These are phyloP conservation scores for Rhodotorula glutinis DNA, from an alignment of 1,284 basidiomycete species.

Conservation along the genomic window DNA sequence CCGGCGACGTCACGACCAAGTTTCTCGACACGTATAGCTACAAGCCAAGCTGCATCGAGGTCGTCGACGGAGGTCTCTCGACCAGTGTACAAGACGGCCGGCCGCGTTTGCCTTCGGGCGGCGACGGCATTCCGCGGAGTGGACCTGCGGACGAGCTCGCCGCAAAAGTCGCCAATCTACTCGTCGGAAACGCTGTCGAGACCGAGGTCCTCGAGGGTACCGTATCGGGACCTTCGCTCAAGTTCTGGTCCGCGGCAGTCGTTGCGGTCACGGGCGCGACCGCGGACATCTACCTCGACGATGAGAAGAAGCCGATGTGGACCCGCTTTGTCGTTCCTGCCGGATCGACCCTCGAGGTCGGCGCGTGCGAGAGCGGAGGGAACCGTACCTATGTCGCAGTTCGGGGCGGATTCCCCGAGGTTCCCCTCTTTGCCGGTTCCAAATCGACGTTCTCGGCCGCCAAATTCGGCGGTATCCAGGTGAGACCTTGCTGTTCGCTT, in stretches of 20 bases:
- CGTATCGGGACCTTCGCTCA: constrained; percentile 49
- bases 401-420: constrained; percentile 60
- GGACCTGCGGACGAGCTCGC: constrained; percentile 66
- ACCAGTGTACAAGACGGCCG: constrained; percentile 62
- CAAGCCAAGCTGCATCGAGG: constrained; percentile 55
- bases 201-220: constrained; percentile 62
- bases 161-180: constrained; percentile 59
- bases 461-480: constrained; percentile 46
- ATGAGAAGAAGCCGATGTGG: constrained; percentile 54
- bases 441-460: constrained; percentile 45
- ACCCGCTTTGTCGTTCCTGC: constrained; percentile 54
- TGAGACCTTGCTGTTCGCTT: not conserved
- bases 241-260: constrained; percentile 57
- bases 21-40: constrained; percentile 55
- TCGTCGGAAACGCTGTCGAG: constrained; percentile 59
- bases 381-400: constrained; percentile 61
- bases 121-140: constrained; percentile 63
- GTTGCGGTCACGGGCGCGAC: constrained; percentile 61
- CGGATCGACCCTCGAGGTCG: constrained; percentile 54
- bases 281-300: constrained; percentile 54
- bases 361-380: constrained; percentile 48
- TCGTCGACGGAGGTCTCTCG: constrained; percentile 60
- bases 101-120: constrained; percentile 54
- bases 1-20: constrained; percentile 57
- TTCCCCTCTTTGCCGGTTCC: constrained; percentile 59